Evolutionary conservation across 176 grass and related monocot genomes (phyloP).

Genomic region (Canna indica): DNA sequence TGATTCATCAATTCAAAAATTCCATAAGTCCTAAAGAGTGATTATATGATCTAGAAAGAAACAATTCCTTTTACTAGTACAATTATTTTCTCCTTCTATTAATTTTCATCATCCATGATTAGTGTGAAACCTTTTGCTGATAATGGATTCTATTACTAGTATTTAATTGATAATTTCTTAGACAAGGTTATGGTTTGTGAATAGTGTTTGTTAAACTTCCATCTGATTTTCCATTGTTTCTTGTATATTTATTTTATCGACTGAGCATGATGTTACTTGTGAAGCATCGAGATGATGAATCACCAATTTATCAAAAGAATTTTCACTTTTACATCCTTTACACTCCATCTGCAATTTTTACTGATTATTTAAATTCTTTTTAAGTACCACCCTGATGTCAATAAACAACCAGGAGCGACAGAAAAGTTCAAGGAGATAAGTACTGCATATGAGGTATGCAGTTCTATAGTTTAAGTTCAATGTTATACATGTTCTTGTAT

Average conservation of each 20-base stretch:
- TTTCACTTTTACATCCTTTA: not conserved
- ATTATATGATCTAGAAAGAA: too few species aligned
- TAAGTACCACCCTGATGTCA: conserved; percentile 98
- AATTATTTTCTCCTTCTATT: too few species aligned
- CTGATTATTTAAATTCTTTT: conserved; percentile 11
- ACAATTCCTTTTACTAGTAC: too few species aligned
- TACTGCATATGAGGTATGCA: conserved; percentile 77
- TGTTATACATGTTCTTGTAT: not conserved
- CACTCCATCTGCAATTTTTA: not conserved
- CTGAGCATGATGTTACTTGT: not conserved
- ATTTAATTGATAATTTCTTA: too few species aligned
- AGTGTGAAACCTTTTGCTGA: too few species aligned
- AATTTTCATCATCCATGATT: too few species aligned
- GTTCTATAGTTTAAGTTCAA: not conserved
- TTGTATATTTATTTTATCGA: not conserved
- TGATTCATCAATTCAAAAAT: too few species aligned
- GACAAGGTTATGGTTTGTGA: not conserved
- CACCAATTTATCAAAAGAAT: not conserved
- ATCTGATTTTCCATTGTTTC: not conserved
- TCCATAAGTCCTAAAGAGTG: too few species aligned
- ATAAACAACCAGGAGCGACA: conserved; percentile 87
- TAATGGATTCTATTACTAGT: too few species aligned
- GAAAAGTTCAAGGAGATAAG: conserved; percentile 99
- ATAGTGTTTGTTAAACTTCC: not conserved
- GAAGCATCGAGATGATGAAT: not conserved